Evolutionary conservation across 108 stramenopile genomes (phyloP).

Genomic region (Chaetoceros tenuissimus): DNA sequence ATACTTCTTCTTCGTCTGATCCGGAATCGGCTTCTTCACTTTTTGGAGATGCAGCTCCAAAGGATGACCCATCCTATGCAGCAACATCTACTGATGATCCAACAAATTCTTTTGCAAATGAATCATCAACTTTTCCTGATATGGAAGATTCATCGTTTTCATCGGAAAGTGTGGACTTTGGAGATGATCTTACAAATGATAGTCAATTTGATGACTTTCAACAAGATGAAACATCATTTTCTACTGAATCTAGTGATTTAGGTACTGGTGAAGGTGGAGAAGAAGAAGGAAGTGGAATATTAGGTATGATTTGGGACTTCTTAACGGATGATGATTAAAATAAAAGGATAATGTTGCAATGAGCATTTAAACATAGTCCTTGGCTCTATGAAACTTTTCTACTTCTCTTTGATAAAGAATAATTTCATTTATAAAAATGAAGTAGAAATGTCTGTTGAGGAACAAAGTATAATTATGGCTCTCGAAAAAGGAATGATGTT

Average conservation of each 20-base stretch:
- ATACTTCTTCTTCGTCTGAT: constrained; percentile 17
- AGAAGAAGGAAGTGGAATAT: constrained; percentile 8
- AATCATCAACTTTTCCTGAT: neutral
- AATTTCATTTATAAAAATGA: too few relatives aligned
- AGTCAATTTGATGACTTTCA: constrained; percentile 11
- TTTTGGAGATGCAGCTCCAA: constrained; percentile 68
- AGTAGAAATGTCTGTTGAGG: too few relatives aligned
- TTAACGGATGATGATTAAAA: constrained; percentile 31
- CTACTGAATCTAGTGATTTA: constrained; percentile 8
- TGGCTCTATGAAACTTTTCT: too few relatives aligned
- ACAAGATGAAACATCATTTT: constrained; percentile 16
- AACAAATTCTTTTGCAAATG: neutral
- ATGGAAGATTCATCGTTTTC: constrained; percentile 18
- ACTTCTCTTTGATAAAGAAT: too few relatives aligned
- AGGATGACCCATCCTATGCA: constrained; percentile 5
- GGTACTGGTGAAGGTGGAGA: constrained; percentile 7
- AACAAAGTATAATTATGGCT: too few relatives aligned
- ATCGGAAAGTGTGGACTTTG: constrained; percentile 14
- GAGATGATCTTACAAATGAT: constrained; percentile 2
- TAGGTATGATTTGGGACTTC: constrained; percentile 44
- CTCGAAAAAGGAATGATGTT: too few relatives aligned
- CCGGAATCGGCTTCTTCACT: constrained; percentile 48
- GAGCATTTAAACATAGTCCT: too few relatives aligned
- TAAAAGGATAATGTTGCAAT: too few relatives aligned
- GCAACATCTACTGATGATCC: constrained; percentile 11